Percentiles rank a stretch among this genome's conserved stretches.
Evolutionary conservation across 2,329 filamentous ascomycete genomes (phyloP).

Genomic region (Fusarium sterilihyphosum): DNA sequence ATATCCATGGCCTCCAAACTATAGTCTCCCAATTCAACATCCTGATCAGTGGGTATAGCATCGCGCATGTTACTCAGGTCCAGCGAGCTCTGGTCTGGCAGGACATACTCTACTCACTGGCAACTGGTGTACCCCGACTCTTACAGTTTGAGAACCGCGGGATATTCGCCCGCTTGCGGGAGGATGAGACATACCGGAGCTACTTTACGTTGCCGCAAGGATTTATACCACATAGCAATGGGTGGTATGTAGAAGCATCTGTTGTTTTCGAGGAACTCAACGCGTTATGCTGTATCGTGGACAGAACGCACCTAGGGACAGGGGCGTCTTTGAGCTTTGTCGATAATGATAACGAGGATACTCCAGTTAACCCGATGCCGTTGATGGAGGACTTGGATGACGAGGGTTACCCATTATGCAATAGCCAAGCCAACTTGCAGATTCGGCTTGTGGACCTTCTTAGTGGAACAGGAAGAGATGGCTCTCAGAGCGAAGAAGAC

Average conservation of each 20-base stretch:
- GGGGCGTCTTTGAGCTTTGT: rapidly evolving
- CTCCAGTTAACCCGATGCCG: rapidly evolving
- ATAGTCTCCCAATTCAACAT: not conserved
- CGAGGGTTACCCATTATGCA: not conserved
- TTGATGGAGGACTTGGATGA: constrained; percentile 9
- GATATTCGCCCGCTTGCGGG: not conserved
- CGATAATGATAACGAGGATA: rapidly evolving
- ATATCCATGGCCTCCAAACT: not conserved
- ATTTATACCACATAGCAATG: rapidly evolving
- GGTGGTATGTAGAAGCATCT: not conserved
- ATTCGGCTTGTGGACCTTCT: constrained; percentile 3
- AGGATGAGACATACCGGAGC: not conserved
- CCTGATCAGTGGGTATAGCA: not conserved
- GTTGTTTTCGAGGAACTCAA: not conserved
- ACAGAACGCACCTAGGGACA: not conserved
- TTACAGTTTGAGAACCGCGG: not conserved
- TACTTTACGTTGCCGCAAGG: not conserved
- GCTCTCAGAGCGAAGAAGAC: not conserved
- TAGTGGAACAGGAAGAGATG: not conserved
- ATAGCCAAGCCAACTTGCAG: constrained; percentile 5
- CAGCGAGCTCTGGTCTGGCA: constrained; percentile 10
- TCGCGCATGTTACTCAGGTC: not conserved
- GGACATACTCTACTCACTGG: constrained; percentile 4
- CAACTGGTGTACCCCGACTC: not conserved
- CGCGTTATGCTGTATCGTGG: not conserved